Evolutionary conservation across 768 basidiomycete species (phyloP).

Genomic region (Leccinum longicurvipes): DNA sequence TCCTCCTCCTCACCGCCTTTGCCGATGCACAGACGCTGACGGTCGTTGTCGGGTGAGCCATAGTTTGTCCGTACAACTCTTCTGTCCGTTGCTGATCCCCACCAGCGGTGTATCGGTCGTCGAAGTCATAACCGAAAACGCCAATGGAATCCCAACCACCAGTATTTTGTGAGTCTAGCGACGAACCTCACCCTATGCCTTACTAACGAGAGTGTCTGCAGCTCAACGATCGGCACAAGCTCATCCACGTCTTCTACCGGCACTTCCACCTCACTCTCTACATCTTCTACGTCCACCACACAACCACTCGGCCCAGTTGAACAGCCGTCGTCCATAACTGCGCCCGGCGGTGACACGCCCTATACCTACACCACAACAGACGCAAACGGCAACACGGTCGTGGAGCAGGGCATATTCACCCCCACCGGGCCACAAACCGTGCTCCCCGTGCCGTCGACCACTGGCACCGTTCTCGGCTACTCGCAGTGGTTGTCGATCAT

Average conservation of each 20-base stretch:
- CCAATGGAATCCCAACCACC: conserved; percentile 40
- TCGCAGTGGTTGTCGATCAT: conserved; percentile 29
- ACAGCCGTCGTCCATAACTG: conserved; percentile 39
- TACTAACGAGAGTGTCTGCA: conserved; percentile 8
- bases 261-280: conserved; percentile 15
- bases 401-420: conserved; percentile 26
- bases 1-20: conserved; percentile 16
- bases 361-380: conserved; percentile 49
- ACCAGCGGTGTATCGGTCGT: conserved; percentile 53
- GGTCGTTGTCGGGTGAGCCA: conserved; percentile 44
- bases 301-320: conserved; percentile 43
- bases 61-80: neutral
- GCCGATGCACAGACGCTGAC: conserved; percentile 48
- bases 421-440: conserved; percentile 30
- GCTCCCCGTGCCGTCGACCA: conserved; percentile 25
- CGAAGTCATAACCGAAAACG: conserved; percentile 42
- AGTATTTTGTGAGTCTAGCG: conserved; percentile 37
- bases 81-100: conserved; percentile 12
- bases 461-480: conserved; percentile 28
- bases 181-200: neutral
- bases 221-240: conserved; percentile 15
- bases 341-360: conserved; percentile 46
- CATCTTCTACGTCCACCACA: conserved; percentile 19
- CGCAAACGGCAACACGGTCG: conserved; percentile 27
- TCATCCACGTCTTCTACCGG: conserved; percentile 6